Conservation (phyloP, 495 filamentous ascomycete species). For the Penicillium alfredii region DNA sequence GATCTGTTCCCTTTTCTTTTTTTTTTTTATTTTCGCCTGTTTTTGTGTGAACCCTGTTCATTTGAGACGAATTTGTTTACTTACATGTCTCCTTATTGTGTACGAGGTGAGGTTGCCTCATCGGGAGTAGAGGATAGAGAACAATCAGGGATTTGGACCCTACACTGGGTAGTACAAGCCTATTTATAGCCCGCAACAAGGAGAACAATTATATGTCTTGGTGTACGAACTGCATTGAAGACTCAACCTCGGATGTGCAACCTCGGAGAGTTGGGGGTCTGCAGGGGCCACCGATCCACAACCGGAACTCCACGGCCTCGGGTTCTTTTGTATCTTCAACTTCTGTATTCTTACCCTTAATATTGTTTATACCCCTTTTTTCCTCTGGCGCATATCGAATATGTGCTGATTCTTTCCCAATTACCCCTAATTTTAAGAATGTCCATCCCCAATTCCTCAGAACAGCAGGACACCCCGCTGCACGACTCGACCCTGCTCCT, state of each 20-base stretch:
- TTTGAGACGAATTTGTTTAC: conserved; percentile 30
- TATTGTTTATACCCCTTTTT: too few species aligned
- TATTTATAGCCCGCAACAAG: too few species aligned
- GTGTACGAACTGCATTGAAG: too few species aligned
- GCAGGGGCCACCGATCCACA: conserved; percentile 3
- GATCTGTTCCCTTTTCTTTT: conserved; percentile 22
- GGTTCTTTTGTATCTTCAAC: conserved; percentile 1
- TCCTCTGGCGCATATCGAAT: too few species aligned
- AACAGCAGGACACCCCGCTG: conserved; percentile 21
- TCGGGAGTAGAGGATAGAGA: conserved; percentile 26
- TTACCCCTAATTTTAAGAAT: too few species aligned
- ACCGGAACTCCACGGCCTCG: conserved; percentile 10
- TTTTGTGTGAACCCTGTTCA: conserved; percentile 15
- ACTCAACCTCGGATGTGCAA: too few species aligned
- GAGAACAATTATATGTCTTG: too few species aligned
- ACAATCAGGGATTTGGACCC: conserved; percentile 16
- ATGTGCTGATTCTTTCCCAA: too few species aligned
- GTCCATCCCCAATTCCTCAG: conserved; percentile 17
- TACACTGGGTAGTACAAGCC: too few species aligned
- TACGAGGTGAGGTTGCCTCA: conserved; percentile 16
- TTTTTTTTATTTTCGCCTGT: conserved; percentile 12
- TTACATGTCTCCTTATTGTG: conserved; percentile 25
- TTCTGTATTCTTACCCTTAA: not conserved
- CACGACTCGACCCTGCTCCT: conserved; percentile 46
- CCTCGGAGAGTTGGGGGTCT: too few species aligned